Percentiles rank a stretch among this genome's conserved stretches.
Conservation (phyloP, 2,329 filamentous ascomycete species). For the Calonectria crousiana region DNA sequence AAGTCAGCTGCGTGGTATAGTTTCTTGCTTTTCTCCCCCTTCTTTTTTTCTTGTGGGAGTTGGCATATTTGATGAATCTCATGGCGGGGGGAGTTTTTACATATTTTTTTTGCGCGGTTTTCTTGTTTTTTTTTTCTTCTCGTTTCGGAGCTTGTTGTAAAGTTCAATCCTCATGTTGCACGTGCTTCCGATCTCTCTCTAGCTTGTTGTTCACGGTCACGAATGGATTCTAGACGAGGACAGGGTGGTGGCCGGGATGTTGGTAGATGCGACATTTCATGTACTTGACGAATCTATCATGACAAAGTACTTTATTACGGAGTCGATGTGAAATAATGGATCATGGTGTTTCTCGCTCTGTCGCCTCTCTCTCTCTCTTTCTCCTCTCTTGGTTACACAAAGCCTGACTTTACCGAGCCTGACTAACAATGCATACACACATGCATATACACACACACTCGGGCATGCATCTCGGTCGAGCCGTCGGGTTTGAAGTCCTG, state of each 20-base stretch:
- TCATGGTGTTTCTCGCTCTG: neutral
- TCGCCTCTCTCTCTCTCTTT: neutral
- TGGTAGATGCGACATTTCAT: neutral
- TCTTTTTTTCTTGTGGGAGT: constrained; percentile 7
- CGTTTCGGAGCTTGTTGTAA: neutral
- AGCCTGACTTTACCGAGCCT: neutral
- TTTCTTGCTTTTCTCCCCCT: neutral
- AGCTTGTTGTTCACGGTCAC: neutral
- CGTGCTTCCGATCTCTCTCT: constrained; percentile 18
- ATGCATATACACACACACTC: neutral
- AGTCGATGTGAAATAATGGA: neutral
- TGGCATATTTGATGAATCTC: constrained; percentile 23
- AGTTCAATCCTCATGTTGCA: constrained; percentile 1
- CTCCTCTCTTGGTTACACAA: neutral
- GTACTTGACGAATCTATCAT: constrained; percentile 3
- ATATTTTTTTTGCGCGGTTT: neutral
- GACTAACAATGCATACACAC: neutral
- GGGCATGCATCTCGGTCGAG: neutral
- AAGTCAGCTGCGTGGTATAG: neutral
- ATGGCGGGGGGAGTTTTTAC: constrained; percentile 18
- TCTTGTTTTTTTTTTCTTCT: constrained; percentile 18
- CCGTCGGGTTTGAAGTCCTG: neutral
- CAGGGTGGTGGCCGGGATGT: neutral
- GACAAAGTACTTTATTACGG: neutral
- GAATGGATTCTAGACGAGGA: neutral